Conservation (phyloP, 106 monocot species). For the Agapanthus africanus region DNA sequence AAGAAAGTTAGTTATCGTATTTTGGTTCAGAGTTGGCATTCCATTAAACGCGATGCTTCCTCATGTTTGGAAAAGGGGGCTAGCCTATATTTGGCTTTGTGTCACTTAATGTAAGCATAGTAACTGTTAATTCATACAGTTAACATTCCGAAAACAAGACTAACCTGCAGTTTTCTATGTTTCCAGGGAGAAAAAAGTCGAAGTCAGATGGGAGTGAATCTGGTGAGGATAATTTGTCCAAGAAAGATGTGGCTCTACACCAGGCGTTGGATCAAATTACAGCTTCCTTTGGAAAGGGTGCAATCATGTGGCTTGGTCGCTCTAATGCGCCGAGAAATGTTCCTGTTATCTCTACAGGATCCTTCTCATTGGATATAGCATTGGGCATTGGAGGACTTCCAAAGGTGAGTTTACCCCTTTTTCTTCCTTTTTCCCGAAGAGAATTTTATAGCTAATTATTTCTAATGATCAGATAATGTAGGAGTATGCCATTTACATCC, state of each 20-base stretch:
- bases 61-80: neutral
- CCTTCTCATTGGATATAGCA: conserved; percentile 80
- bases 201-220: conserved; percentile 70
- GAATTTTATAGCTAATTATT: neutral
- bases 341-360: conserved; percentile 90
- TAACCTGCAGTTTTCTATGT: neutral
- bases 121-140: neutral
- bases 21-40: conserved; percentile 74
- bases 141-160: neutral
- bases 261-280: conserved; percentile 91
- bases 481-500: neutral
- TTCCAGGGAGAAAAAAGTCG: conserved; percentile 46
- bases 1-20: conserved; percentile 59
- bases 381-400: conserved; percentile 96
- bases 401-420: conserved; percentile 41
- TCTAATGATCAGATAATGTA: neutral
- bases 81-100: neutral
- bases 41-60: conserved; percentile 37
- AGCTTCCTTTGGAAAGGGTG: conserved; percentile 87
- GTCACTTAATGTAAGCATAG: neutral
- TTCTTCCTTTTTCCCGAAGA: neutral
- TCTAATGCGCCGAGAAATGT: conserved; percentile 57
- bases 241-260: conserved; percentile 81
- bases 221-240: conserved; percentile 67
- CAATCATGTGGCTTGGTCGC: conserved; percentile 99